phyloP scores from a whole-genome alignment of 768 basidiomycete species.

The Fomitopsis serialis region DNA sequence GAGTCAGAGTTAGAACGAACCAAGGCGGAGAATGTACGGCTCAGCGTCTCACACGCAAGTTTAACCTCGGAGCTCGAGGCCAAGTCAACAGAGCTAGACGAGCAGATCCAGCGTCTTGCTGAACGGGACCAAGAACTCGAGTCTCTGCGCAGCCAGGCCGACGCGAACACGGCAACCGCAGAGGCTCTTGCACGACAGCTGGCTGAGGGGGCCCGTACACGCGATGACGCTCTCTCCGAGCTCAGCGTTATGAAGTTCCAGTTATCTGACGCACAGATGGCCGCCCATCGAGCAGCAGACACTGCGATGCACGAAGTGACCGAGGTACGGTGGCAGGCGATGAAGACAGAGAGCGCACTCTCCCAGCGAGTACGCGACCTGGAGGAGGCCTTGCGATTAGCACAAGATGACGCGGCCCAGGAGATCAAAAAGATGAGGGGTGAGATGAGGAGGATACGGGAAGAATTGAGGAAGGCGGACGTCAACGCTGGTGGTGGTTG shows the following conservation, averaged over 20 bases:
- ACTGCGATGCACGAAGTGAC: neutral
- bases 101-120: neutral
- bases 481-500: neutral
- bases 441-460: neutral
- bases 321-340: neutral
- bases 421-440: neutral
- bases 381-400: neutral
- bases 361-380: neutral
- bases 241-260: neutral
- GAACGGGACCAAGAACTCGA: neutral
- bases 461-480: neutral
- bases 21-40: too few species aligned
- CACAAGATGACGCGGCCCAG: neutral
- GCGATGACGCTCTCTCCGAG: neutral
- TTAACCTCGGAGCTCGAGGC: too few species aligned
- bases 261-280: neutral
- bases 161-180: neutral
- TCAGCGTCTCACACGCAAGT: too few species aligned
- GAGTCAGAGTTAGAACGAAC: too few species aligned
- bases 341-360: neutral
- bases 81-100: too few species aligned
- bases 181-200: neutral
- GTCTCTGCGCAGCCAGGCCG: neutral
- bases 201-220: neutral
- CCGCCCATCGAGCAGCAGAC: neutral